These are phyloP conservation scores for Malania oleifera DNA, from an alignment of 164 flowering plant genomes.

Conservation along the genomic window DNA sequence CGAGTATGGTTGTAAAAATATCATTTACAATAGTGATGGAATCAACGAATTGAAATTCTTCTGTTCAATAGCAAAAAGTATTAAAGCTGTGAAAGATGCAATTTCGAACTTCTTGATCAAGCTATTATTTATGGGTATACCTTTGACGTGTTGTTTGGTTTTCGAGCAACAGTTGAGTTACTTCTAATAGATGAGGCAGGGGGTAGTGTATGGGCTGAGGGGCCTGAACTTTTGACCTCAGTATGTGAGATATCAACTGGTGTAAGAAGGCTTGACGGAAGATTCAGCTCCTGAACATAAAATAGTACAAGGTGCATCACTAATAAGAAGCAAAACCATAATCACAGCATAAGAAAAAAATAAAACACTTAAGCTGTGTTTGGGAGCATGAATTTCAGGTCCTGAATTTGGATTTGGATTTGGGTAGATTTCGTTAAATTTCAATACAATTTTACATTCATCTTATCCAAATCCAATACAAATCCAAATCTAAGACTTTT, in stretches of 20 bases:
- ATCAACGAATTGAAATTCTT: background rate
- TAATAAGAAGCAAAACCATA: no score
- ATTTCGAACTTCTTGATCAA: background rate
- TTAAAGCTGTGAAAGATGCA: background rate
- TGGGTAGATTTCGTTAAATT: no score
- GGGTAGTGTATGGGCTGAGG: conserved; percentile 23
- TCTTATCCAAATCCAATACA: no score
- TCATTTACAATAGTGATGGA: background rate
- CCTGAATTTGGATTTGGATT: no score
- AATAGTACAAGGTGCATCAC: background rate
- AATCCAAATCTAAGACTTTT: no score
- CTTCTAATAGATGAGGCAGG: conserved; percentile 21
- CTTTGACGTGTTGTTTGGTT: conserved; percentile 32
- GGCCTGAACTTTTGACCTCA: conserved; percentile 25
- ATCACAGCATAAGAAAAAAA: no score
- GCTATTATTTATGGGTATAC: conserved; percentile 17
- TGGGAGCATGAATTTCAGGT: conserved; percentile 1
- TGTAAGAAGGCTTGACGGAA: conserved; percentile 40
- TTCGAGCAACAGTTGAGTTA: conserved; percentile 19
- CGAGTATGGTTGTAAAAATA: no score
- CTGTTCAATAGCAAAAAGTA: background rate
- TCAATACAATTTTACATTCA: no score
- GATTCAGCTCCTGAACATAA: conserved; percentile 39
- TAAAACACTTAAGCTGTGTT: no score
- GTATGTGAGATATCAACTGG: conserved; percentile 29